A percentile compares a stretch with the other conserved stretches of the same genome.
Conservation (phyloP, 2,329 filamentous ascomycete genomes). For the Sclerotinia sclerotiorum region DNA sequence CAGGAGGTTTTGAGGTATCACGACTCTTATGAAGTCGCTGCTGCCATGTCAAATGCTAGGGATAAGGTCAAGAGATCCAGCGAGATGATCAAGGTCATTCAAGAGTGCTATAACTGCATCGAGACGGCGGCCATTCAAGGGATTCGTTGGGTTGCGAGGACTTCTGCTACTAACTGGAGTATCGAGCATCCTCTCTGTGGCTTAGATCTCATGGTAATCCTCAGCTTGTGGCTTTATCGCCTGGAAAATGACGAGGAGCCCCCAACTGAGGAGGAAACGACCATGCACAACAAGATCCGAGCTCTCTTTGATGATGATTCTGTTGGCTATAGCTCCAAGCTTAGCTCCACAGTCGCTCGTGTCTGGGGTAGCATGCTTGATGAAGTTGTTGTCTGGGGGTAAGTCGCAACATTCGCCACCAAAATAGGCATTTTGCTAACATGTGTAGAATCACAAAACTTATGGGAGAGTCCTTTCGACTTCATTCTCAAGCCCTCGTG, state of each 20-base stretch:
- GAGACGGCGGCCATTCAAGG: conserved; percentile 93
- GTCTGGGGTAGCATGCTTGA: conserved; percentile 98
- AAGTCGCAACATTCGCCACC: conserved; percentile 50
- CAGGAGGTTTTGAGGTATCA: conserved; percentile 95
- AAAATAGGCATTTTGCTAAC: conserved; percentile 46
- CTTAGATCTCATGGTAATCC: conserved; percentile 95
- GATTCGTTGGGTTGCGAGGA: conserved; percentile 96
- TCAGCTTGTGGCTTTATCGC: conserved; percentile 97
- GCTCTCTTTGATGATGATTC: conserved; percentile 88
- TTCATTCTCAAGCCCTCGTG: conserved; percentile 90
- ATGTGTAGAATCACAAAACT: conserved; percentile 76
- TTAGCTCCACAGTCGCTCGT: conserved; percentile 92
- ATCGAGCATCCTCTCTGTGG: conserved; percentile 96
- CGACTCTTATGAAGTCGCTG: conserved; percentile 94
- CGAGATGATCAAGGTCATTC: conserved; percentile 98
- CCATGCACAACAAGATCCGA: conserved; percentile 91
- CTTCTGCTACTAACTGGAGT: conserved; percentile 97
- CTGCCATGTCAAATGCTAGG: conserved; percentile 90
- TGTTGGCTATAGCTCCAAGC: conserved; percentile 73
- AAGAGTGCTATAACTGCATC: conserved; percentile 96
- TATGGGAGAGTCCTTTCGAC: conserved; percentile 97
- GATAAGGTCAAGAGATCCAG: conserved; percentile 92
- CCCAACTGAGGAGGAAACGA: conserved; percentile 76
- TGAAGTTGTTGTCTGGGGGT: conserved; percentile 99
- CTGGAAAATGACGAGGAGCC: conserved; percentile 98